Percentiles rank a stretch among this genome's conserved stretches.
Evolutionary conservation across 495 filamentous ascomycete species (phyloP).

Genomic region (Hyphodiscus hymeniophilus): DNA sequence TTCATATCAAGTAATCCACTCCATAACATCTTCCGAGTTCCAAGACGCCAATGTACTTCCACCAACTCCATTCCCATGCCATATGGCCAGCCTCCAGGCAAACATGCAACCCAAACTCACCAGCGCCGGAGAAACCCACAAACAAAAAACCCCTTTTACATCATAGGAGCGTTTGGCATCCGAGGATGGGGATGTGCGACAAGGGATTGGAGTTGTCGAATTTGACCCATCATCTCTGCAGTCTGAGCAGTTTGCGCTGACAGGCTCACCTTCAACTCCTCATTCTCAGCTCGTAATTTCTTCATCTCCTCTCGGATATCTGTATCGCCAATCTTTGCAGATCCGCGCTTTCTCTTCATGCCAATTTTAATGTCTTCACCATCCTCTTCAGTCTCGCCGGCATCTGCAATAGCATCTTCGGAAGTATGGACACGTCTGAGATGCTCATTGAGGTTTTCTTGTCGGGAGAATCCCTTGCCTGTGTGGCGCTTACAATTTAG

Average conservation of each 20-base stretch:
- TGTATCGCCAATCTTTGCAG: constrained; percentile 27
- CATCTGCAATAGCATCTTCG: constrained; percentile 31
- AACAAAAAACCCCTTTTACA: constrained; percentile 1
- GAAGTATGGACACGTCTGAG: constrained; percentile 66
- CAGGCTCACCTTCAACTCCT: constrained; percentile 27
- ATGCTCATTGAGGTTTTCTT: constrained; percentile 87
- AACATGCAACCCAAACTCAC: neutral
- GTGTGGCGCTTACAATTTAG: constrained; percentile 71
- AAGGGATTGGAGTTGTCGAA: constrained; percentile 29
- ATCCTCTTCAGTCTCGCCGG: constrained; percentile 24
- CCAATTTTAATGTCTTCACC: constrained; percentile 13
- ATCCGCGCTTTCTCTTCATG: constrained; percentile 18
- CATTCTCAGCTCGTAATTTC: constrained; percentile 45
- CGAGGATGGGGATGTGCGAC: neutral
- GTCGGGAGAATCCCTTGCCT: constrained; percentile 71
- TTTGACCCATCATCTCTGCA: constrained; percentile 34
- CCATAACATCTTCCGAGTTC: neutral
- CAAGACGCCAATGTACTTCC: neutral
- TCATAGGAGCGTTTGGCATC: constrained; percentile 12
- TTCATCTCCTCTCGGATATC: constrained; percentile 52
- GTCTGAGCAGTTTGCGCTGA: constrained; percentile 16
- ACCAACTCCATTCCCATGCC: neutral
- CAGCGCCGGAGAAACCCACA: neutral
- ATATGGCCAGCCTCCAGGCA: neutral
- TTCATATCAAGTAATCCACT: neutral